Conservation (phyloP, 169 alveolate genomes). For the Plasmodium reichenowi region DNA sequence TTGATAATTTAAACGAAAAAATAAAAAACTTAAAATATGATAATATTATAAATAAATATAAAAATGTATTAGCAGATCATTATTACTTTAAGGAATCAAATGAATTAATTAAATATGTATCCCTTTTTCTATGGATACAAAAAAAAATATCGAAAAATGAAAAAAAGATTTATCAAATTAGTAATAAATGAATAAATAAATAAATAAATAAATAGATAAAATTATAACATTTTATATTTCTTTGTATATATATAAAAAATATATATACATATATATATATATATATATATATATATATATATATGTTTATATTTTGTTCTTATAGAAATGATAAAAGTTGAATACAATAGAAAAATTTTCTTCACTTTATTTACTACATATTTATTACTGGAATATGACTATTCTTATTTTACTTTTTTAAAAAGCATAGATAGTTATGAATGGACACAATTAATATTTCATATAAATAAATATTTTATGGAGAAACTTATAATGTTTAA, state of each 20-base stretch:
- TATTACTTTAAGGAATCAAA: constrained; percentile 16
- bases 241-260: neutral
- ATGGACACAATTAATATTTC: constrained; percentile 31
- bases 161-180: constrained; percentile 13
- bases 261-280: too few species aligned
- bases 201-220: neutral
- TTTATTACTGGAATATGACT: constrained; percentile 29
- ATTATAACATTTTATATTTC: neutral
- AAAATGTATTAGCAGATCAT: constrained; percentile 30
- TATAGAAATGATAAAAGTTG: constrained; percentile 47
- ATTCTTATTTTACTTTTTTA: constrained; percentile 8
- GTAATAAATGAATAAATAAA: constrained; percentile 9
- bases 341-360: constrained; percentile 15
- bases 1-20: constrained; percentile 24
- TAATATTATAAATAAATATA: constrained; percentile 34
- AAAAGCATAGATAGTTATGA: constrained; percentile 15
- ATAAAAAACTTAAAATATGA: constrained; percentile 11
- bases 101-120: constrained; percentile 36
- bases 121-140: constrained; percentile 30
- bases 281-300: neutral
- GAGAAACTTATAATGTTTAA: constrained; percentile 44
- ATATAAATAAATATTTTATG: constrained; percentile 20
- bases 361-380: constrained; percentile 7
- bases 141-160: constrained; percentile 25
- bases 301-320: neutral